Base-by-base conservation (phyloP, 2,329 filamentous ascomycete genomes). In the Alternaria sp. region DNA sequence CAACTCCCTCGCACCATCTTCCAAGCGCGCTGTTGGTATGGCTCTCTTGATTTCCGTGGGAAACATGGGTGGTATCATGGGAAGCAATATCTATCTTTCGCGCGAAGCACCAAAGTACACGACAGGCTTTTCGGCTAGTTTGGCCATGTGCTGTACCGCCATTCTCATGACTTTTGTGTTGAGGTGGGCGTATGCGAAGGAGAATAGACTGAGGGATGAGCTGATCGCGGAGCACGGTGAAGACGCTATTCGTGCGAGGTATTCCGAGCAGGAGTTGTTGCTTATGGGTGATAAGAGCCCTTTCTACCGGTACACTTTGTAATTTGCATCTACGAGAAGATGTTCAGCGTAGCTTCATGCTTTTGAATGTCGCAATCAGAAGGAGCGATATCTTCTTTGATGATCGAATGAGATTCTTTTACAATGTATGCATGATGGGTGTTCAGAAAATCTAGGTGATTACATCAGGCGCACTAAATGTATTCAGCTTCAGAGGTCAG, bases 61-160 rank as follows among this genome's bases (percentile, higher is more conserved):
- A 12, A 86, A 86, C 69, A 74, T 82, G 56, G 75, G 75, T 3
- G 75, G 75, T 11, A 78, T 78, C 61, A 77, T 77, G 74, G 75
- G 75, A 1, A 81, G 79, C 44, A 86, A 86, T 64, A 81, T 86
- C 55, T 87, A 84, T 65, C 68, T 86, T 34, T 67, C 76, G 3
- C 69, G 72, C 1, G 83, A 87, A 68, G 78, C 77, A 50, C 85
- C 85, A 0, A 71, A 72, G 30, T 87, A 85, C 65, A 75, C 67
- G 36, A 83, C 82, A 0, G 85, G 85, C 0, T 87, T 85, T 64
- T 80, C 82, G 0, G 79, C 81, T 0, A 79, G 79, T 58, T 72
- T 87, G 40, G 83, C 78, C 1, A 78, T 78, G 75, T 77, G 73
- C 45, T 74, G 83, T 62, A 67, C 85, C 18, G 84, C 83, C 72